Percentiles rank a stretch among this genome's conserved stretches.
Conservation (phyloP, 805 yeast genomes). For the Wickerhamomyces rabaulensis region DNA sequence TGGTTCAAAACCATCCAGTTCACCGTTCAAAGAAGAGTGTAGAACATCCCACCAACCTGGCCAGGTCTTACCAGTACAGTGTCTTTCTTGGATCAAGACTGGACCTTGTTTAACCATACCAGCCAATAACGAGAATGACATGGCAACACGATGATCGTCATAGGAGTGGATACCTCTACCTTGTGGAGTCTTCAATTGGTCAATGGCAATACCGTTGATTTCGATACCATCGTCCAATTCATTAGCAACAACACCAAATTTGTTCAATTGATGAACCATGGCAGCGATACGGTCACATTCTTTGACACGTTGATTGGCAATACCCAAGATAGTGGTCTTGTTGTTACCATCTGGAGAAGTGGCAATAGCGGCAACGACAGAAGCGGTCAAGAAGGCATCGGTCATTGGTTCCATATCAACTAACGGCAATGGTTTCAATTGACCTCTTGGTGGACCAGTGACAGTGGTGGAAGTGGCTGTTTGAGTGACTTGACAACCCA, state of each 20-base stretch:
- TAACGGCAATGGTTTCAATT: constrained; percentile 59
- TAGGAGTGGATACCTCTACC: constrained; percentile 64
- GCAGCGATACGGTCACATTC: constrained; percentile 96
- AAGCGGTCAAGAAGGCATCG: constrained; percentile 94
- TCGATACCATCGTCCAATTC: constrained; percentile 93
- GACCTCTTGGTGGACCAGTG: constrained; percentile 74
- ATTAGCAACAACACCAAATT: constrained; percentile 81
- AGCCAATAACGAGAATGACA: constrained; percentile 89
- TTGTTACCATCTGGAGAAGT: constrained; percentile 32
- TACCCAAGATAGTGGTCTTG: constrained; percentile 82
- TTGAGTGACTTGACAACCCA: constrained; percentile 91
- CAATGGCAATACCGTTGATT: constrained; percentile 61
- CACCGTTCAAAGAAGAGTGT: constrained; percentile 59
- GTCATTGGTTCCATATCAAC: constrained; percentile 99
- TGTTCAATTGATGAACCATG: constrained; percentile 82
- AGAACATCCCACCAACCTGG: constrained; percentile 99
- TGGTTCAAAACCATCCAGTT: constrained; percentile 69
- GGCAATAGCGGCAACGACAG: constrained; percentile 95
- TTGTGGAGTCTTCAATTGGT: constrained; percentile 50
- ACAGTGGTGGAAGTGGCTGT: constrained; percentile 86
- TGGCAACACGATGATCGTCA: constrained; percentile 97
- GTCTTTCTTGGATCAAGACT: constrained; percentile 76
- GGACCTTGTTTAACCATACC: constrained; percentile 51
- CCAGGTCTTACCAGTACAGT: constrained; percentile 97
- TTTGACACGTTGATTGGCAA: constrained; percentile 96